phyloP scores from a whole-genome alignment of 2,329 filamentous ascomycete genomes.

The Ascochyta pisi region DNA sequence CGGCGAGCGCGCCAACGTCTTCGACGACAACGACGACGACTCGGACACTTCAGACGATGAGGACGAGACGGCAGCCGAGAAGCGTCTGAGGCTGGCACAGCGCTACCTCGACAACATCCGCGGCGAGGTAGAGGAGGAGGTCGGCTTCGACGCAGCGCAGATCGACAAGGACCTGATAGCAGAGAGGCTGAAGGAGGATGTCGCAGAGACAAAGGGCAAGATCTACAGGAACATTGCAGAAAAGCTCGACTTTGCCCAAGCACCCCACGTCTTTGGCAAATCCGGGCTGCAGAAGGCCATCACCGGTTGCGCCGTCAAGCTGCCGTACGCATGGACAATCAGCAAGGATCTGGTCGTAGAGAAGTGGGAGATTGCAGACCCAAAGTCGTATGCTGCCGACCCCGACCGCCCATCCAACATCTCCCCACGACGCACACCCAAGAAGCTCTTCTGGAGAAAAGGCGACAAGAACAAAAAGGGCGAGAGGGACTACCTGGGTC shows the following conservation, averaged over 20 bases:
- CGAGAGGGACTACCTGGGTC: conserved; percentile 70
- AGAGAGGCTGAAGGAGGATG: conserved; percentile 83
- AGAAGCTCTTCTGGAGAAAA: conserved; percentile 67
- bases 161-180: conserved; percentile 93
- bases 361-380: conserved; percentile 85
- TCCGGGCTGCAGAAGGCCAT: conserved; percentile 78
- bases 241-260: conserved; percentile 72
- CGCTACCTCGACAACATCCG: conserved; percentile 91
- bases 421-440: conserved; percentile 67
- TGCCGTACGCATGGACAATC: conserved; percentile 85
- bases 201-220: conserved; percentile 87
- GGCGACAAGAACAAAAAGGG: conserved; percentile 66
- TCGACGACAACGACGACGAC: conserved; percentile 44
- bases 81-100: conserved; percentile 85
- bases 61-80: conserved; percentile 87
- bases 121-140: conserved; percentile 74
- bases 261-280: conserved; percentile 75
- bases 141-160: conserved; percentile 91
- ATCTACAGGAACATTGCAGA: conserved; percentile 82
- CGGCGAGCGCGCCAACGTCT: conserved; percentile 59
- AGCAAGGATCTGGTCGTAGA: conserved; percentile 83
- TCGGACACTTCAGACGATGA: conserved; percentile 73
- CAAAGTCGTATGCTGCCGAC: conserved; percentile 34
- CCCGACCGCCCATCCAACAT: conserved; percentile 40
- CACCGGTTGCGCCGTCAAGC: conserved; percentile 79